phyloP scores from a whole-genome alignment of 768 basidiomycete genomes.

The Hygrophoropsis aurantiaca region DNA sequence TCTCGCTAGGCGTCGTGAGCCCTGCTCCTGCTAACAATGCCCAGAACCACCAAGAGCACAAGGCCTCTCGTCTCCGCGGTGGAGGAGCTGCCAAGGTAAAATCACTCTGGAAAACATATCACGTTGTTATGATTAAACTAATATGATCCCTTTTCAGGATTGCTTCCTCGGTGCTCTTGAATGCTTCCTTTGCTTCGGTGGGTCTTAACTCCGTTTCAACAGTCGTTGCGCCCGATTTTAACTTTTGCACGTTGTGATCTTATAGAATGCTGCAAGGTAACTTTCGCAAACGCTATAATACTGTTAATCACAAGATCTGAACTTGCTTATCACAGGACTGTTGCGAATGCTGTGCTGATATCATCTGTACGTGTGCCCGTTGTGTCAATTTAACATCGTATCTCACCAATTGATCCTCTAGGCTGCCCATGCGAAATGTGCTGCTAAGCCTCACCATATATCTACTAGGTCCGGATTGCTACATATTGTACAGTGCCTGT shows the following conservation, averaged over 20 bases:
- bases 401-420: constrained; percentile 26
- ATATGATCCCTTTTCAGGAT: constrained; percentile 41
- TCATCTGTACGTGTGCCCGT: constrained; percentile 53
- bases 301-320: not conserved
- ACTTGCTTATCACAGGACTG: constrained; percentile 46
- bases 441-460: constrained; percentile 40
- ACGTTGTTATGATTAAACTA: not conserved
- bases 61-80: constrained; percentile 62
- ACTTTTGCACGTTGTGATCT: not conserved
- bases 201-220: constrained; percentile 20
- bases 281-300: not conserved
- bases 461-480: too few relatives aligned
- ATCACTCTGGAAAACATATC: not conserved
- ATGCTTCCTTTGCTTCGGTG: constrained; percentile 76
- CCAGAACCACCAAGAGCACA: constrained; percentile 39
- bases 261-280: constrained; percentile 71
- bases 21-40: constrained; percentile 36
- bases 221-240: not conserved
- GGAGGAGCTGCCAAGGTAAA: constrained; percentile 67
- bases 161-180: constrained; percentile 61
- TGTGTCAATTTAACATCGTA: not conserved
- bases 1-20: constrained; percentile 44
- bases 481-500: too few relatives aligned
- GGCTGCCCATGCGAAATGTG: constrained; percentile 83
- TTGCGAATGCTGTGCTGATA: constrained; percentile 70